Evolutionary conservation across 75 land plant genomes (phyloP), one percentile per base, ranked within the genome.

Genomic region (Picea sitchensis): DNA sequence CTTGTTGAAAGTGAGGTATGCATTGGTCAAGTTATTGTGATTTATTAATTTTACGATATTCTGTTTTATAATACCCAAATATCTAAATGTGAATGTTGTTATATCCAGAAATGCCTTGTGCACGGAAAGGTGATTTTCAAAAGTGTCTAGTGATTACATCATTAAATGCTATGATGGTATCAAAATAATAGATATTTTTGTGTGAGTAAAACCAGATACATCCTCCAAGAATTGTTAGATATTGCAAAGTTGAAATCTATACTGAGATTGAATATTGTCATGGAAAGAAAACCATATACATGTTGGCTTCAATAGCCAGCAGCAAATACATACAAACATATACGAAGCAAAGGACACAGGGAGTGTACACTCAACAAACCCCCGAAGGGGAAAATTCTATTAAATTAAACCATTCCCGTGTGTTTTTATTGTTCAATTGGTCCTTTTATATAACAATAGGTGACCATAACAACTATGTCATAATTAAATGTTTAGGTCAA

Each of bases 1-100:
- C 90, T 96, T 78, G 71, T 84, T 58, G 91, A 92, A 65, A 89
- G 89, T 76, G 95, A 95, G 94, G 98, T 87, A 51, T 67, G 77
- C 83, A 78, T 62, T 54, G 13, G n/a, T n/a, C 12, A 9, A 3
- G 1, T 71, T 13, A 71, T 13, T 6, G 17, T 32, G n/a, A 8
- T 41, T 44, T n/a, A 2, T 20, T 71, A 18, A 14, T n/a, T 20
- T 41, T 41, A 65, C 44, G 1, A 31, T 2, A 14, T 14, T 12
- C 17, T 17, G 71, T 67, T 20, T 14, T 17, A 67, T 15, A 9
- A 51, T 51, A 51, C 1, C 56, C 56, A 51, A 51, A 51, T 9
- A 51, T 51, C 0, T 51, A 38, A 13, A 7, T 67, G 68, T 67
- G 41, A 36, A 34, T 67, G 8, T 15, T 67, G n/a, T 34, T 34